phyloP scores from a whole-genome alignment of 192 early-diverging fungal species.

The Funneliformis mosseae region DNA sequence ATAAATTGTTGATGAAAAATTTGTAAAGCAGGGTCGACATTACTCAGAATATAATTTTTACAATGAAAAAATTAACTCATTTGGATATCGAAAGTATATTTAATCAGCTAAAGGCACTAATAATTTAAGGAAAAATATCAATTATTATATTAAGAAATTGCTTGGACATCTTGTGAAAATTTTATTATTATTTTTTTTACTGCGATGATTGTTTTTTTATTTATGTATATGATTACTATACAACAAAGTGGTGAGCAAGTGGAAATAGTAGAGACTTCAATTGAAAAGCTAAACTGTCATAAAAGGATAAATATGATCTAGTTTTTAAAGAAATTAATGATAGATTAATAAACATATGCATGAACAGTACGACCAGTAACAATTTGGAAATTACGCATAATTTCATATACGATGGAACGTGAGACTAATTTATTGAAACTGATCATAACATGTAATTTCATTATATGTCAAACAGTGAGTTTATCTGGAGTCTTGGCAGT shows the following conservation, averaged over 20 bases:
- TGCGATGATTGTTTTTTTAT: neutral
- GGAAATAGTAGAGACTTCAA: neutral
- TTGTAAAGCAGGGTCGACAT: constrained; percentile 34
- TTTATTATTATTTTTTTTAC: too few species aligned
- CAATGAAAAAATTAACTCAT: constrained; percentile 31
- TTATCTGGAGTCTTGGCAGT: constrained; percentile 32
- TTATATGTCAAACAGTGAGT: constrained; percentile 27
- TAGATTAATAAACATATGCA: neutral
- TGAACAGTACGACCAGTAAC: neutral
- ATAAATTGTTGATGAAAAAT: neutral
- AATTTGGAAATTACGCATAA: neutral
- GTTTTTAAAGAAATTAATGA: constrained; percentile 16
- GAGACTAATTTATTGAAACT: constrained; percentile 29
- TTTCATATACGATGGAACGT: neutral
- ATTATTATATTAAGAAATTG: constrained; percentile 11
- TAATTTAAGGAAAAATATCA: neutral
- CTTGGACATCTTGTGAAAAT: neutral
- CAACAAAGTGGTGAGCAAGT: neutral
- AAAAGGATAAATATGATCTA: neutral
- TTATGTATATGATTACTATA: constrained; percentile 26
- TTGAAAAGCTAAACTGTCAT: neutral
- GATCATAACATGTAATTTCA: constrained; percentile 35
- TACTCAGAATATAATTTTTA: constrained; percentile 15
- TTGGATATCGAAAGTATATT: constrained; percentile 31
- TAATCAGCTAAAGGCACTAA: neutral